Evolutionary conservation across 148 eudicot genomes (phyloP).

Genomic region (Spergularia bocconei): DNA sequence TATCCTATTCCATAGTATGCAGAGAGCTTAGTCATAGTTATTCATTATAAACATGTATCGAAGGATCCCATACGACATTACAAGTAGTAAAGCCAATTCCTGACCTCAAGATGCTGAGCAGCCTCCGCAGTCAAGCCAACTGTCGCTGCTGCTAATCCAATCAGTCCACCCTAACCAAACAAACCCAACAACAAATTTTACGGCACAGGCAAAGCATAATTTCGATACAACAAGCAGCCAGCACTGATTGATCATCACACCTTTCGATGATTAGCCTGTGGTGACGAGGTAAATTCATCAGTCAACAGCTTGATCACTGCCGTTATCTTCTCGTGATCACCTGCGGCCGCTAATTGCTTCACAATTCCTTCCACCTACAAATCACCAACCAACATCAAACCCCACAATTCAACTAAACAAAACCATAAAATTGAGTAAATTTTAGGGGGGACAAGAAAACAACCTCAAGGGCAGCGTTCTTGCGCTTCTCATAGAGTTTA

Average conservation of each 20-base stretch:
- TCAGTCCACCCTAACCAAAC: constrained; percentile 81
- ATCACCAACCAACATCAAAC: constrained; percentile 6
- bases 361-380: constrained; percentile 92
- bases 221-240: neutral
- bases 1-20: neutral
- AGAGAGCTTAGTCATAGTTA: neutral
- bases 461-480: constrained; percentile 97
- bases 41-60: neutral
- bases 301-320: constrained; percentile 79
- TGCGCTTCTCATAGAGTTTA: constrained; percentile 94
- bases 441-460: neutral
- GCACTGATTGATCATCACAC: constrained; percentile 19
- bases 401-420: constrained; percentile 11
- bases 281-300: constrained; percentile 66
- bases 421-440: neutral
- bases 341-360: constrained; percentile 59
- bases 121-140: constrained; percentile 92
- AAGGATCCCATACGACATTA: neutral
- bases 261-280: constrained; percentile 93
- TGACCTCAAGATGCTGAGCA: constrained; percentile 93
- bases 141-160: constrained; percentile 95
- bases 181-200: constrained; percentile 1
- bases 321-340: constrained; percentile 81
- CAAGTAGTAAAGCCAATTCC: neutral
- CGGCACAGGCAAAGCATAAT: too few relatives aligned